A percentile compares a stretch with the other conserved stretches of the same genome.
phyloP scores from a whole-genome alignment of 106 monocot species.

The Platanthera zijinensis region DNA sequence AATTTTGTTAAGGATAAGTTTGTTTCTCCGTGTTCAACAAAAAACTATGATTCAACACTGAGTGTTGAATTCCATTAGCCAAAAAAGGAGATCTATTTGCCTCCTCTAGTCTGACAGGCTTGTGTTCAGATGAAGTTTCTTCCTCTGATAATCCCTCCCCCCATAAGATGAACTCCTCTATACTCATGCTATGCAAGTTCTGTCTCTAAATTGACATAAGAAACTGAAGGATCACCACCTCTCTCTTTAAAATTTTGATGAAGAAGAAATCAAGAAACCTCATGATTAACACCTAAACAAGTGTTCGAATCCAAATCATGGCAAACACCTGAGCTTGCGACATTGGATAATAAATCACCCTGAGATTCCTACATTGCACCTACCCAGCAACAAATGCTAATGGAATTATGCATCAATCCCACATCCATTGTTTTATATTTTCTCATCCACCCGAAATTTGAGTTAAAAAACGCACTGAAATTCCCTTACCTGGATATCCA shows the following conservation, averaged over 20 bases:
- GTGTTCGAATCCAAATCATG: not conserved
- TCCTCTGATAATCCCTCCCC: not conserved
- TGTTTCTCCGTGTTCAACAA: constrained; percentile 1
- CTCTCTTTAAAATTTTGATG: not conserved
- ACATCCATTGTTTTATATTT: constrained; percentile 10
- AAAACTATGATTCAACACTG: not conserved
- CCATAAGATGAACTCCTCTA: constrained; percentile 8
- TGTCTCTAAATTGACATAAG: not conserved
- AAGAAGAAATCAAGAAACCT: constrained; percentile 3
- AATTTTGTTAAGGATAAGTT: constrained; percentile 6
- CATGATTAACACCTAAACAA: not conserved
- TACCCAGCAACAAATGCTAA: constrained; percentile 79
- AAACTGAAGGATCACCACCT: not conserved
- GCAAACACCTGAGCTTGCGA: not conserved
- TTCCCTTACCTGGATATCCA: no score
- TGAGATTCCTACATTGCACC: constrained; percentile 73
- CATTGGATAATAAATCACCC: constrained; percentile 13
- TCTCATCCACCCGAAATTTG: not conserved
- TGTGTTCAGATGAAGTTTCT: constrained; percentile 1
- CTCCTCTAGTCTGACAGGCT: constrained; percentile 10
- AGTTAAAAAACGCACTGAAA: no score
- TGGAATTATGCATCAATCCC: constrained; percentile 35
- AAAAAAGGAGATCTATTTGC: constrained; percentile 6
- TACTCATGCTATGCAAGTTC: not conserved
- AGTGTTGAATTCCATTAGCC: constrained; percentile 3